Evolutionary conservation across 345 rosid species (phyloP).

Genomic region (Balakata baccata): DNA sequence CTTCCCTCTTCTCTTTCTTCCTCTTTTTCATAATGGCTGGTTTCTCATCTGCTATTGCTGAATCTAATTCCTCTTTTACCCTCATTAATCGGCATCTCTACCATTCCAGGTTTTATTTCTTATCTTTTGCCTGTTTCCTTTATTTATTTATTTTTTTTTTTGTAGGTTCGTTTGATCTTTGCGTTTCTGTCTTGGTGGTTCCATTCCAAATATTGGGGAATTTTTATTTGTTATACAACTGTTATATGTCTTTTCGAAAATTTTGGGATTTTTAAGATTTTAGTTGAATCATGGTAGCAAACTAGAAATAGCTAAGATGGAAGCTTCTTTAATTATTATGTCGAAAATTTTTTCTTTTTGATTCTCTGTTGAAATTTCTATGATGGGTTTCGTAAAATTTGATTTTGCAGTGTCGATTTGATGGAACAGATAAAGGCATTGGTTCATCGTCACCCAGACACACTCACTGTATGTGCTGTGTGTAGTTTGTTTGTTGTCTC

Average conservation of each 20-base stretch:
- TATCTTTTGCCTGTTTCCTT: neutral
- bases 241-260: neutral
- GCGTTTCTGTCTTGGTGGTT: neutral
- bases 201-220: neutral
- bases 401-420: conserved; percentile 53
- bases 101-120: conserved; percentile 52
- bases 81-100: conserved; percentile 80
- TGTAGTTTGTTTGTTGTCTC: neutral
- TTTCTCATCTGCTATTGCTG: conserved; percentile 19
- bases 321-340: neutral
- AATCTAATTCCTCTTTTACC: conserved; percentile 36
- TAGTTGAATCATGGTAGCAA: neutral
- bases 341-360: neutral
- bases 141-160: neutral
- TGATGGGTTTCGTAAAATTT: neutral
- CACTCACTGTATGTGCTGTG: conserved; percentile 49
- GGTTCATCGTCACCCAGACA: conserved; percentile 70
- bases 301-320: neutral
- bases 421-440: conserved; percentile 57
- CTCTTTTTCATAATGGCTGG: conserved; percentile 18
- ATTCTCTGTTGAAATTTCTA: neutral
- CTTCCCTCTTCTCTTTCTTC: conserved; percentile 22
- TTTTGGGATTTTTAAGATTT: neutral
- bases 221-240: neutral
- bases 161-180: neutral